Conservation (phyloP, 805 yeast genomes). For the Pichia deserticola region DNA sequence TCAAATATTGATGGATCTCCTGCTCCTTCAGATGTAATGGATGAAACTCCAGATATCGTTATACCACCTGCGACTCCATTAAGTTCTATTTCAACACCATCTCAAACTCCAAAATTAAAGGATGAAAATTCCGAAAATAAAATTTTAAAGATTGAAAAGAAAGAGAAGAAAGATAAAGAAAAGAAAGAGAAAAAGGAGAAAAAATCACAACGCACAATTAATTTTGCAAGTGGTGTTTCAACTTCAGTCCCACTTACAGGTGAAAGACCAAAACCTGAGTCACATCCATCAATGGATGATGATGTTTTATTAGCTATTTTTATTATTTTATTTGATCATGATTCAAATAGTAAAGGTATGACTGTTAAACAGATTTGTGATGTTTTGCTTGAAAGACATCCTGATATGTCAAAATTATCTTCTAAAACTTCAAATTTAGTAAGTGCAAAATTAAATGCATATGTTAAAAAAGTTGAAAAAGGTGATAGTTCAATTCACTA, state of each 20-base stretch:
- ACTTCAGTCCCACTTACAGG: constrained; percentile 79
- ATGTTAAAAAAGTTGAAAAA: constrained; percentile 73
- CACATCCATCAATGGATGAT: constrained; percentile 58
- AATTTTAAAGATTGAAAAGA: constrained; percentile 11
- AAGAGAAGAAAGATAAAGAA: constrained; percentile 19
- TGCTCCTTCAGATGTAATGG: background rate
- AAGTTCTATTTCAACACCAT: background rate
- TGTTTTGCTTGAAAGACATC: constrained; percentile 62
- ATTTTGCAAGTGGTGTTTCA: constrained; percentile 65
- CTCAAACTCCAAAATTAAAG: constrained; percentile 8
- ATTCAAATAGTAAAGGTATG: constrained; percentile 68
- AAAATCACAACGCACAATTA: constrained; percentile 33
- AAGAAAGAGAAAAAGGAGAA: constrained; percentile 24
- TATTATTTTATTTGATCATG: constrained; percentile 60
- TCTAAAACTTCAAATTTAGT: constrained; percentile 77
- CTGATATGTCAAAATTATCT: constrained; percentile 75
- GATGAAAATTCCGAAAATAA: constrained; percentile 3
- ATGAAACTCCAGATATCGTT: background rate
- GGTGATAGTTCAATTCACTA: constrained; percentile 68
- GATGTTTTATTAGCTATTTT: constrained; percentile 72
- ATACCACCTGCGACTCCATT: constrained; percentile 7
- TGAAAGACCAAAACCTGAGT: constrained; percentile 62
- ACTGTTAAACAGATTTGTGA: constrained; percentile 88
- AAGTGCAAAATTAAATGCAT: constrained; percentile 76
- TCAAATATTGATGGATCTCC: background rate